phyloP scores from a whole-genome alignment of 768 basidiomycete species.

The Amanita polypyramis region DNA sequence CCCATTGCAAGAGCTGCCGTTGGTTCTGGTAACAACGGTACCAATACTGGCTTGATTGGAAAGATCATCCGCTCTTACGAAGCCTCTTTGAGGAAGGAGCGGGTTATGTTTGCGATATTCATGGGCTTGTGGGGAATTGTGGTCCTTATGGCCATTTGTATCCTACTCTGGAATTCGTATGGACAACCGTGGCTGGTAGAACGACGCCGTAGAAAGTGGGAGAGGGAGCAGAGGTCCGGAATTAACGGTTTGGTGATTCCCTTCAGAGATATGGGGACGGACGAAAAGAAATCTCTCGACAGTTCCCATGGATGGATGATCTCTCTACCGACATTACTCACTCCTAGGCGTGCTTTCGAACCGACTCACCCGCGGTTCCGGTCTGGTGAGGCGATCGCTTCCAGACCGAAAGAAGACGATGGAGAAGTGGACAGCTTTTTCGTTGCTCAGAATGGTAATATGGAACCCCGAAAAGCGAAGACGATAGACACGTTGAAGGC shows the following conservation, averaged over 20 bases:
- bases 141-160: slow-evolving; percentile 62
- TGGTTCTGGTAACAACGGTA: slow-evolving; percentile 37
- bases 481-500: slow-evolving; percentile 32
- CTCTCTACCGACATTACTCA: slow-evolving; percentile 1
- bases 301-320: slow-evolving; percentile 6
- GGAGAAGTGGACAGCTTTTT: slow-evolving; percentile 34
- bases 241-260: slow-evolving; percentile 33
- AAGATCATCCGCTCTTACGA: slow-evolving; percentile 68
- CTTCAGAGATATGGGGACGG: slow-evolving; percentile 16
- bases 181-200: slow-evolving; percentile 36
- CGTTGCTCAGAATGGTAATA: slow-evolving; percentile 11
- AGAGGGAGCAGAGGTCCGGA: slow-evolving; percentile 38
- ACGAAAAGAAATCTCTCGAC: slow-evolving; percentile 18
- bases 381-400: slow-evolving; percentile 3
- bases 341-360: slow-evolving; percentile 8
- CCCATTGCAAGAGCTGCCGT: slow-evolving; percentile 83
- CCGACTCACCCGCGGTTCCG: slow-evolving; percentile 1
- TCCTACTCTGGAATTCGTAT: slow-evolving; percentile 69
- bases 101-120: slow-evolving; percentile 76
- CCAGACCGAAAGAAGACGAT: background rate
- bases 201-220: slow-evolving; percentile 38
- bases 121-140: slow-evolving; percentile 78
- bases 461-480: slow-evolving; percentile 13
- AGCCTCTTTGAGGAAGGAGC: slow-evolving; percentile 64
- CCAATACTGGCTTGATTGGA: slow-evolving; percentile 55